Evolutionary conservation across 352 stramenopile genomes (phyloP).

Genomic region (Phytopythium litorale): DNA sequence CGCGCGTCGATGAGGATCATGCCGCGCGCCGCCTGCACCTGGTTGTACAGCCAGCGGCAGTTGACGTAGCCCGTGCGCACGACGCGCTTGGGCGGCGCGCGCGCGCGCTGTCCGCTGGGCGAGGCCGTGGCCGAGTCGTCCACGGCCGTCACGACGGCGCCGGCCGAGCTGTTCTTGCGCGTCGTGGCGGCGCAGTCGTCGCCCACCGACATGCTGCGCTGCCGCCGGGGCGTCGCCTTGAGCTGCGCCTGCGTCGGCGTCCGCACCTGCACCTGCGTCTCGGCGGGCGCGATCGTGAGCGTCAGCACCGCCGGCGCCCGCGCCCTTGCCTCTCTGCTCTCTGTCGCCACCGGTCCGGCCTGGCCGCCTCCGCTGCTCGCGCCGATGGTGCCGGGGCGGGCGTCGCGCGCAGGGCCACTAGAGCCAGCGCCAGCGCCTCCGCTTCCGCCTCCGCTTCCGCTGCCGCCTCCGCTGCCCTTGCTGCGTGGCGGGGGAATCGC

Average conservation of each 20-base stretch:
- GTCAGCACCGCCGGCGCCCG: neutral
- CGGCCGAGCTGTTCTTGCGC: constrained; percentile 4
- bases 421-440: too few relatives aligned
- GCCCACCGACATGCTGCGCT: constrained; percentile 30
- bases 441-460: neutral
- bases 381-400: too few relatives aligned
- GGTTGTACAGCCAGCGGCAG: constrained; percentile 84
- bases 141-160: neutral
- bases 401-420: too few relatives aligned
- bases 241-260: neutral
- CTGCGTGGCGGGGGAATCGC: neutral
- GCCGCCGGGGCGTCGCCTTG: neutral
- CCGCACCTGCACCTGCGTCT: neutral
- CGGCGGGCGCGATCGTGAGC: neutral
- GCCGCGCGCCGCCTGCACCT: constrained; percentile 67
- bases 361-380: too few relatives aligned
- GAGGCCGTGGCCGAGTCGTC: constrained; percentile 7
- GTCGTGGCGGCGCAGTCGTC: constrained; percentile 21
- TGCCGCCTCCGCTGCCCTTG: neutral
- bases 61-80: constrained; percentile 69
- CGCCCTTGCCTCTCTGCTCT: neutral
- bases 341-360: neutral
- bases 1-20: constrained; percentile 79
- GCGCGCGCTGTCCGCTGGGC: constrained; percentile 11
- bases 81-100: constrained; percentile 32